These are phyloP conservation scores for Xylaria hypoxylon DNA, from an alignment of 2,329 filamentous ascomycete species.

Conservation along the genomic window DNA sequence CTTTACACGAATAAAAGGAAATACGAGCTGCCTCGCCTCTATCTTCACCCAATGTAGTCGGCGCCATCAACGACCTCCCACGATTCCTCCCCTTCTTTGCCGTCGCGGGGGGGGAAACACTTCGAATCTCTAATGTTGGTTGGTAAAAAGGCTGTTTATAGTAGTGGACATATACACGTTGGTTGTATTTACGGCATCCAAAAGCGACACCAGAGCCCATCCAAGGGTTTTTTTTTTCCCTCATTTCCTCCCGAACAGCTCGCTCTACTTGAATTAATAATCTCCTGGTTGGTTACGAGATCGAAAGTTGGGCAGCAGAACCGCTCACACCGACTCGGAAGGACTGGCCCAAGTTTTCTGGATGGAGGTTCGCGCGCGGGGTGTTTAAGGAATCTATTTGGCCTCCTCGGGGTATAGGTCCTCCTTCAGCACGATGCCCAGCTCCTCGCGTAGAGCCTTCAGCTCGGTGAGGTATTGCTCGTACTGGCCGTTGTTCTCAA, in stretches of 20 bases:
- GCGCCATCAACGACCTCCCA: constrained; percentile 9
- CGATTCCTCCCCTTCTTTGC: constrained; percentile 14
- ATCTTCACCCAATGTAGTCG: constrained; percentile 33
- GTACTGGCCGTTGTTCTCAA: constrained; percentile 98
- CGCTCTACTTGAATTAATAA: constrained; percentile 19
- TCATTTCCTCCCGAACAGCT: constrained; percentile 18
- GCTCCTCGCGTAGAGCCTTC: constrained; percentile 90
- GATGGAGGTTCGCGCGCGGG: constrained; percentile 13
- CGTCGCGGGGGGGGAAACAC: background rate
- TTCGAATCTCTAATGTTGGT: constrained; percentile 33
- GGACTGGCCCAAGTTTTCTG: constrained; percentile 8
- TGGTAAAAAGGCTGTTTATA: constrained; percentile 36
- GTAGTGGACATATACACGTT: constrained; percentile 43
- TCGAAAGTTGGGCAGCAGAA: constrained; percentile 3
- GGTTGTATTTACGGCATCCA: constrained; percentile 28
- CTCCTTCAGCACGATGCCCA: constrained; percentile 92
- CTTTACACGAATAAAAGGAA: constrained; percentile 40
- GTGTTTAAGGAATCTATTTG: constrained; percentile 50
- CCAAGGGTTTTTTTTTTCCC: constrained; percentile 14
- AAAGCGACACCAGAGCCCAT: constrained; percentile 28
- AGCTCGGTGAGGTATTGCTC: constrained; percentile 95
- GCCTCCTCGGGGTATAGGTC: constrained; percentile 82
- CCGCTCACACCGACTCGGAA: constrained; percentile 10
- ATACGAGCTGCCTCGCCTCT: constrained; percentile 31
- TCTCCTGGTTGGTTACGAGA: constrained; percentile 7